A percentile compares a stretch with the other conserved stretches of the same genome.
Evolutionary conservation across 176 grass and related monocot species (phyloP).

Genomic region (Paspalum notatum): DNA sequence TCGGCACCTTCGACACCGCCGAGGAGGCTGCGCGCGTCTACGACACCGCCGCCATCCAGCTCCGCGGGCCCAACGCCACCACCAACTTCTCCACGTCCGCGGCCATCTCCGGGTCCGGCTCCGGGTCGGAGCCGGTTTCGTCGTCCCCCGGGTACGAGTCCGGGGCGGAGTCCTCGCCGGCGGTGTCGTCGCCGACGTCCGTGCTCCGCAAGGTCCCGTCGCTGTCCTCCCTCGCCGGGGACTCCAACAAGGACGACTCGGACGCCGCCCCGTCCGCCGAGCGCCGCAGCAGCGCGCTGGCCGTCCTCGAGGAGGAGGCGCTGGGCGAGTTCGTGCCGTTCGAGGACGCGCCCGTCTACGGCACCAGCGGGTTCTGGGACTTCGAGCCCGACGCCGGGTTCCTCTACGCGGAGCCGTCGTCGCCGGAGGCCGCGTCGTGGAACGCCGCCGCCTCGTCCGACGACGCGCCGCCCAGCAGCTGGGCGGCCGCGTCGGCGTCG

Average conservation of each 20-base stretch:
- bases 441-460: too few relatives aligned
- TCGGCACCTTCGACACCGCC: constrained; percentile 94
- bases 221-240: constrained; percentile 42
- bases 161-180: constrained; percentile 54
- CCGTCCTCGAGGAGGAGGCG: constrained; percentile 47
- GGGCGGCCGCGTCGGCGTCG: too few relatives aligned
- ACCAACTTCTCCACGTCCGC: constrained; percentile 52
- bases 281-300: constrained; percentile 12
- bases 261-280: neutral
- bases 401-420: constrained; percentile 69
- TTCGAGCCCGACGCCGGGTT: constrained; percentile 32
- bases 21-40: constrained; percentile 91
- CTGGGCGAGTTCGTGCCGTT: constrained; percentile 61
- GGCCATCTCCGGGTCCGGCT: neutral
- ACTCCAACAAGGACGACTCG: constrained; percentile 36
- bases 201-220: constrained; percentile 80
- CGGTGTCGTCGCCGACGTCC: constrained; percentile 76
- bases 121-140: neutral
- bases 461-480: too few relatives aligned
- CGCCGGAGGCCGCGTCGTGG: neutral
- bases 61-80: constrained; percentile 58
- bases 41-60: constrained; percentile 72
- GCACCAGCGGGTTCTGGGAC: constrained; percentile 55
- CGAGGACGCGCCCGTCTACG: constrained; percentile 65
- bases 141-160: constrained; percentile 64